Evolutionary conservation across 2,329 filamentous ascomycete species (phyloP), one percentile per base, ranked within the genome.

Genomic region (Aureobasidium mangrovei): DNA sequence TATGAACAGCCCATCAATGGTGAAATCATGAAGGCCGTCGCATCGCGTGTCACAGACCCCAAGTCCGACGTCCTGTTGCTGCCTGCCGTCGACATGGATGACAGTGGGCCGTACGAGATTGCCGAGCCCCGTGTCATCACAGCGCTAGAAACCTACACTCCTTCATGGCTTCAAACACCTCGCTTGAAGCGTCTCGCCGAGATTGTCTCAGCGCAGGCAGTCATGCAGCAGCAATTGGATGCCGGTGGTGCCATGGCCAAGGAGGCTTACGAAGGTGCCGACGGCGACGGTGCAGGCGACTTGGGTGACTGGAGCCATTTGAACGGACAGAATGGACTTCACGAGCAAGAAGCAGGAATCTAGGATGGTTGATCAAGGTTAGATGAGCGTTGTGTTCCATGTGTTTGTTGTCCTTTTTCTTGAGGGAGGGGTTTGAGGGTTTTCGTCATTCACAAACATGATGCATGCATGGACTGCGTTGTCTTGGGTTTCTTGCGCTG

Each of bases 1-100:
- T 98, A 98, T 70, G 93, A 98, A 73, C 93, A 97, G 73, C 93
- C 93, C 36, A 98, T 98, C 72, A 97, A 98, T 65, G 93, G 91
- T 67, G 93, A 98, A 70, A 98, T 98, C 68, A 98, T 98, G 93
- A 98, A 98, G 76, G 93, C 93, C 6, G 94, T 98, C 52, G 93
- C 94, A 6, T 95, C 90, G 38, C 82, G 91, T 52, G 93, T 98
- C 44, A 97, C 91, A 1, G 93, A 98, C 75, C 67, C 67, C 10
- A 98, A 98, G 83, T 94, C 90, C 64, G 93, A 97, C 64, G 91
- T 97, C 3, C 79, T 98, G 51, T 82, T 98, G 55, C 78, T 98
- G 44, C 86, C 91, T 56, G 90, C 93, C 46, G 91, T 98, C 56
- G 93, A 98, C 70, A 96, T 98, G 91, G 93, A 98, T 66, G 93